Evolutionary conservation across 1,284 basidiomycete genomes (phyloP), one percentile per base, ranked within the genome.

Genomic region (Farysia itapuensis): DNA sequence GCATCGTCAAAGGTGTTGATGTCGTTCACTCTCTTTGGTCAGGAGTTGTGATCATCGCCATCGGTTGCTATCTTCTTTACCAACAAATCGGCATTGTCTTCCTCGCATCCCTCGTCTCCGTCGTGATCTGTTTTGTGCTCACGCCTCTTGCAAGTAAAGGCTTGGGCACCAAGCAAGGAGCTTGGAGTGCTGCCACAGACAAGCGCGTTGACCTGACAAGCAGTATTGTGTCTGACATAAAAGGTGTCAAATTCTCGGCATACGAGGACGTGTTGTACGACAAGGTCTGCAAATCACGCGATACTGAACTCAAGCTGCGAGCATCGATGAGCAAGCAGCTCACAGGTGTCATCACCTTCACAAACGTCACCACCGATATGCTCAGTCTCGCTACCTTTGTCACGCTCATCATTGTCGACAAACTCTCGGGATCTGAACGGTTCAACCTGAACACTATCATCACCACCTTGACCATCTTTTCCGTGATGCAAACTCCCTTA

Each of bases 241-340:
- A 67, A 25, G 70, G 68, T 9, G 54, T 71, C 44, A 74, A 74
- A 35, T 45, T 67, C 23, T 56, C 64, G 11, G 72, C 67, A 8
- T 72, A 70, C 33, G 70, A 74, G 33, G 39, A 53, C 14, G 30
- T 67, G 21, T 28, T 73, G 5, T 36, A 47, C 12, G 12, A 15
- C 11, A 72, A 67, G 40, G 33, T 73, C 22, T 33, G 43, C 30
- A 42, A 47, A 19, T 28, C 49, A 5, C 51, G 71, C 12, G 44
- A 36, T n/a, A 39, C 45, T n/a, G 72, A 74, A 41, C 35, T 69
- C 5, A 7, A 16, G 23, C 24, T 16, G 16, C 47, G 47, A 5
- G 24, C 32, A 21, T 32, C 21, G 9, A 31, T 42, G 19, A 38
- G 41, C 28, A 57, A 44, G 40, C 53, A 61, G 33, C 21, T 70